Conservation (phyloP, 148 eudicot species). For the Nepenthes gracilis region DNA sequence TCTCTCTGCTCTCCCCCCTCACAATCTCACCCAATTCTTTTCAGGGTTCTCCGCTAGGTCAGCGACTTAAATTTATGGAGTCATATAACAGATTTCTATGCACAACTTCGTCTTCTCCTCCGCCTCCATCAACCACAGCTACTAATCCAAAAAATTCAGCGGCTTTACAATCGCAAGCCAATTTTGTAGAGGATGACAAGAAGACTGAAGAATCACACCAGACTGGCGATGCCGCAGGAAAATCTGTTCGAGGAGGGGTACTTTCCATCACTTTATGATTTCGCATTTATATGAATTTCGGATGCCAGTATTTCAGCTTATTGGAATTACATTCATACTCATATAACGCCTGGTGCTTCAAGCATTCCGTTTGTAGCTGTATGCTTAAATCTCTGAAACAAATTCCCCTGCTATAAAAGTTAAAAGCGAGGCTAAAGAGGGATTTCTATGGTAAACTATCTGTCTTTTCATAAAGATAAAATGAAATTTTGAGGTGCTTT, state of each 20-base stretch:
- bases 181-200: conserved; percentile 16
- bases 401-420: too few species aligned
- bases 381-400: too few species aligned
- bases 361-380: too few species aligned
- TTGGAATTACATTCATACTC: neutral
- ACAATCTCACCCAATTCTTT: neutral
- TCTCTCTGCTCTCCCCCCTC: too few species aligned
- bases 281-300: neutral
- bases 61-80: conserved; percentile 12
- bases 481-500: too few species aligned
- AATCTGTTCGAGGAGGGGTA: conserved; percentile 84
- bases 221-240: conserved; percentile 43
- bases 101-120: conserved; percentile 17
- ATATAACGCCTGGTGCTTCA: neutral
- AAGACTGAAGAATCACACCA: conserved; percentile 39
- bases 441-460: too few species aligned
- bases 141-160: conserved; percentile 7
- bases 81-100: conserved; percentile 16
- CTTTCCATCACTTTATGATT: neutral
- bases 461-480: too few species aligned
- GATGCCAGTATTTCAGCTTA: neutral
- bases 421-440: too few species aligned
- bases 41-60: conserved; percentile 11
- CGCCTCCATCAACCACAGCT: conserved; percentile 6
- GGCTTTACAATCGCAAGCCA: conserved; percentile 12